Conservation (phyloP, 75 land plant species). For the Larix kaempferi region DNA sequence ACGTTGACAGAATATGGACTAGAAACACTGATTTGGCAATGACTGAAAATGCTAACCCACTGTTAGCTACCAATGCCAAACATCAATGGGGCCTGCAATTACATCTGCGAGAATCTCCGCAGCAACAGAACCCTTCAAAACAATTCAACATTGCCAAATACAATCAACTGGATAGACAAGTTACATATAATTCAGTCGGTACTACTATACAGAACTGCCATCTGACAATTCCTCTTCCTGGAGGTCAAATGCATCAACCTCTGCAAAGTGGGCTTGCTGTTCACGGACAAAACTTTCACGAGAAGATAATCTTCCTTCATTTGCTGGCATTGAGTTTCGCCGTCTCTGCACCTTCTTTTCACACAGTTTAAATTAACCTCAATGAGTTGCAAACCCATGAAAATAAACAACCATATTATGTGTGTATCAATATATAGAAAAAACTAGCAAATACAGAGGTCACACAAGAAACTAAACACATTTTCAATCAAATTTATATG, state of each 20-base stretch:
- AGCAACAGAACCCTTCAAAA: neutral
- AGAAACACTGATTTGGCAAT: neutral
- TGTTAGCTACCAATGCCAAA: neutral
- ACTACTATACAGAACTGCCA: neutral
- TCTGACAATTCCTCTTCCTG: conserved; percentile 9
- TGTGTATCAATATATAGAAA: neutral
- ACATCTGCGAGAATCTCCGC: neutral
- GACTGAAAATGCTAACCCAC: neutral
- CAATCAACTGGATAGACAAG: neutral
- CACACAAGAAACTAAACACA: neutral
- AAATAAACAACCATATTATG: neutral
- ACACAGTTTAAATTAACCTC: neutral
- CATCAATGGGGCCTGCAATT: too few species aligned
- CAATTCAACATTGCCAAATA: neutral
- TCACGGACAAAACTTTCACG: neutral
- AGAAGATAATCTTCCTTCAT: neutral
- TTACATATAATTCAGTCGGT: neutral
- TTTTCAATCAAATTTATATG: neutral
- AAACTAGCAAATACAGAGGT: too few species aligned
- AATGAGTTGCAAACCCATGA: neutral
- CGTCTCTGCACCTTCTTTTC: neutral
- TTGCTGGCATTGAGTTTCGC: neutral
- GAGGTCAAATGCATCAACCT: conserved; percentile 6
- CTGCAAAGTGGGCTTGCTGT: conserved; percentile 7
- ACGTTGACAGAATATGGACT: neutral